These are phyloP conservation scores for Elongisporangium prolatum DNA, from an alignment of 352 stramenopile genomes.

Conservation along the genomic window DNA sequence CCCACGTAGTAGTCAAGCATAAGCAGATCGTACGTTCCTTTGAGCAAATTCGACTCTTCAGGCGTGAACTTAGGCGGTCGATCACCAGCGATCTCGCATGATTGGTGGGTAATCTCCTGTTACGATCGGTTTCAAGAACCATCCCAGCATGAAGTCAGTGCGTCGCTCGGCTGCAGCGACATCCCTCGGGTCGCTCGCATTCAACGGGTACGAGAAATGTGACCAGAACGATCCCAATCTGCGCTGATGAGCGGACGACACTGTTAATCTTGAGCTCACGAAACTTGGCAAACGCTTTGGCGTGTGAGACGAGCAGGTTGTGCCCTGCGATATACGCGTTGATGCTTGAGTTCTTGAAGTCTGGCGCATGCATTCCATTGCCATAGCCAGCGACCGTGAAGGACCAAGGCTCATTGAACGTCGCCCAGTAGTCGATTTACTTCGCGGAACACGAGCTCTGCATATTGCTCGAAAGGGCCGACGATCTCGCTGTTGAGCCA, in stretches of 20 bases:
- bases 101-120: constrained; percentile 87
- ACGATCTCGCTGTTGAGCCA: constrained; percentile 47
- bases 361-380: constrained; percentile 42
- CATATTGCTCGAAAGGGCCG: constrained; percentile 75
- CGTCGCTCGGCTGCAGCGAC: constrained; percentile 66
- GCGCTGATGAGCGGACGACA: constrained; percentile 36
- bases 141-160: constrained; percentile 88
- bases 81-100: constrained; percentile 82
- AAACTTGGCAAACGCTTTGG: constrained; percentile 78
- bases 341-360: constrained; percentile 23
- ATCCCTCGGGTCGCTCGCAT: constrained; percentile 42
- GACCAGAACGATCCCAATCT: constrained; percentile 91
- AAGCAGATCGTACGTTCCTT: constrained; percentile 89
- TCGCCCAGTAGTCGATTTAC: constrained; percentile 95
- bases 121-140: constrained; percentile 89
- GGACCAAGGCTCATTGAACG: constrained; percentile 92
- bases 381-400: constrained; percentile 44
- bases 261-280: constrained; percentile 24
- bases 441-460: constrained; percentile 79
- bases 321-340: constrained; percentile 60
- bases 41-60: constrained; percentile 61
- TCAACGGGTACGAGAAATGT: constrained; percentile 77
- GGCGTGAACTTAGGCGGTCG: constrained; percentile 88
- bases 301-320: constrained; percentile 89
- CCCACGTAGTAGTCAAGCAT: constrained; percentile 94